Percentiles rank a stretch among this genome's conserved stretches.
These are phyloP conservation scores for Saitozyma sp. DNA, from an alignment of 768 basidiomycete genomes.

Conservation along the genomic window DNA sequence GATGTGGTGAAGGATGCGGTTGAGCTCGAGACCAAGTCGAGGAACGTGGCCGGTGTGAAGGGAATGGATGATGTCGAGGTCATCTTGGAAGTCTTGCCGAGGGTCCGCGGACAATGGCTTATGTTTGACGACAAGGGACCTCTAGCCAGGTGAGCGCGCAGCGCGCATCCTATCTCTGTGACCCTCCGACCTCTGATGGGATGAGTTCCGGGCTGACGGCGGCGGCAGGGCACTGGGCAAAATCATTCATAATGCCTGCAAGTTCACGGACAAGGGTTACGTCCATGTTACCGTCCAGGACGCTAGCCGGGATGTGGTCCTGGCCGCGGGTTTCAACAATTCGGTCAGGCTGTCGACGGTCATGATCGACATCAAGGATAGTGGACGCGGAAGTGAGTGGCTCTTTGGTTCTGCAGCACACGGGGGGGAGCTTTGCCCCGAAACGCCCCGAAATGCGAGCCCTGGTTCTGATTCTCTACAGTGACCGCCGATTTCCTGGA, in stretches of 20 bases:
- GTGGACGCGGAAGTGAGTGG: conserved; percentile 45
- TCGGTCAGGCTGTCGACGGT: conserved; percentile 37
- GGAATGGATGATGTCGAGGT: conserved; percentile 43
- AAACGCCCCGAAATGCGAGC: not conserved
- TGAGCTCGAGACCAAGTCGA: conserved; percentile 27
- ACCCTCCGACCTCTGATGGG: not conserved
- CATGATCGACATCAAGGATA: conserved; percentile 45
- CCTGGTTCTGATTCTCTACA: conserved; percentile 3
- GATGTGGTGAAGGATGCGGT: conserved; percentile 33
- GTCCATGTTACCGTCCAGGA: conserved; percentile 48
- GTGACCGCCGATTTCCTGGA: conserved; percentile 45
- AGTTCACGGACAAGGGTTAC: conserved; percentile 44
- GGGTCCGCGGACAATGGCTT: conserved; percentile 41
- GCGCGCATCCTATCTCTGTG: not conserved
- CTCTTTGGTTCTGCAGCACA: not conserved
- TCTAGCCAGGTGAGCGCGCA: conserved; percentile 25
- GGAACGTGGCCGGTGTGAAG: conserved; percentile 28
- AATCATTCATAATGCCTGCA: conserved; percentile 46
- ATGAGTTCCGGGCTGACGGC: not conserved
- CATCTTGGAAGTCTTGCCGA: conserved; percentile 45
- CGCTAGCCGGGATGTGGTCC: conserved; percentile 25
- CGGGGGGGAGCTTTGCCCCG: not conserved
- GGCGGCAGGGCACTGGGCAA: conserved; percentile 37
- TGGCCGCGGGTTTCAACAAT: conserved; percentile 44
- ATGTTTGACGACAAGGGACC: conserved; percentile 37